These are phyloP conservation scores for Penicillium decumbens DNA, from an alignment of 2,329 filamentous ascomycete species.

Conservation along the genomic window DNA sequence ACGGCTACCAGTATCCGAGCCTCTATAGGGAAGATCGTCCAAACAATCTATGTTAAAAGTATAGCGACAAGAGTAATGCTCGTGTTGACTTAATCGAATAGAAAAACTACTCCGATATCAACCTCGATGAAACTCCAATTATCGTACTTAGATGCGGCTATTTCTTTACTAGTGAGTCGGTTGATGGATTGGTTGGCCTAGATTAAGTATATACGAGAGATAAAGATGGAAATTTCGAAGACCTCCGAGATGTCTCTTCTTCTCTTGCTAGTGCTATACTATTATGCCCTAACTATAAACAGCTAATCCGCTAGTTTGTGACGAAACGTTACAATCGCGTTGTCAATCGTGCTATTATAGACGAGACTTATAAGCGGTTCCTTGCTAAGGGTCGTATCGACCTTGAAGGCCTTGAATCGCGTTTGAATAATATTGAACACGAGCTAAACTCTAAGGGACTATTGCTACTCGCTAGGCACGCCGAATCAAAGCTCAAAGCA, in stretches of 20 bases:
- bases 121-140: constrained; percentile 9
- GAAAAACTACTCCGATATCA: constrained; percentile 11
- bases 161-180: constrained; percentile 12
- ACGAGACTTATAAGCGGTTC: constrained; percentile 9
- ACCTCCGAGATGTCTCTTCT: constrained; percentile 7
- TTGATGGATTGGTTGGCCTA: constrained; percentile 11
- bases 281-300: constrained; percentile 9
- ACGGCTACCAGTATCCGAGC: constrained; percentile 8
- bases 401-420: constrained; percentile 3
- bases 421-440: constrained; percentile 5
- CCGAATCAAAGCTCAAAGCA: neutral
- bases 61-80: constrained; percentile 8
- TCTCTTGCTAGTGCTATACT: constrained; percentile 7
- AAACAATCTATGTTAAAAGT: constrained; percentile 7
- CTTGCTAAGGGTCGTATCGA: constrained; percentile 6
- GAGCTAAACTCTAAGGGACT: neutral
- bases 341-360: constrained; percentile 13
- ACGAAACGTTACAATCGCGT: constrained; percentile 14
- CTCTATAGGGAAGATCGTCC: constrained; percentile 11
- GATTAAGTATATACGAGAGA: constrained; percentile 11
- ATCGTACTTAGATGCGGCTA: constrained; percentile 11
- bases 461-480: neutral
- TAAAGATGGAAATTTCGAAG: constrained; percentile 7
- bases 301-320: constrained; percentile 14
- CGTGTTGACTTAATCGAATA: constrained; percentile 9